Conservation (phyloP, 306 rosid genomes). For the Argentina anserina region DNA sequence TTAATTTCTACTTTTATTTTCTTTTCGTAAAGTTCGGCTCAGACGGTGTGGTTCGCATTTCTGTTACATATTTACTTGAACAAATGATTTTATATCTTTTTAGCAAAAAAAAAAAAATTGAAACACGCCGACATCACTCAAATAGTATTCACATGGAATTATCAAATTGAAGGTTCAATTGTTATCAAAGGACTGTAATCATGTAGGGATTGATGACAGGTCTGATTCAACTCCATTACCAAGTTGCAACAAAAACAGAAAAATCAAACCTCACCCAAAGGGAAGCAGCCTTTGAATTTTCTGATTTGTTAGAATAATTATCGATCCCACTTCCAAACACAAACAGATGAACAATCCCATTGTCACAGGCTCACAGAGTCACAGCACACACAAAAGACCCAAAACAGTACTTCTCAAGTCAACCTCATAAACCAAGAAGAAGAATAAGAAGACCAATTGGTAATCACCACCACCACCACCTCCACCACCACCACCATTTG, state of each 20-base stretch:
- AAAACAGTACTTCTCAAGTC: slow-evolving; percentile 1
- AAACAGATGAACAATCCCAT: neutral
- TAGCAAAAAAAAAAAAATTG: too few relatives aligned
- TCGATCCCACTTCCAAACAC: neutral
- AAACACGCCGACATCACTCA: too few relatives aligned
- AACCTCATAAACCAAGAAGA: neutral
- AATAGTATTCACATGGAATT: neutral
- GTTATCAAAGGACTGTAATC: neutral
- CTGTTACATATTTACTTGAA: too few relatives aligned
- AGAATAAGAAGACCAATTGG: neutral
- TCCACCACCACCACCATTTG: neutral
- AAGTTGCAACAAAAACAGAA: neutral
- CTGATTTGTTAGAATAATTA: neutral
- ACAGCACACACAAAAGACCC: neutral
- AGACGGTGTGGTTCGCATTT: too few relatives aligned
- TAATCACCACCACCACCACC: neutral
- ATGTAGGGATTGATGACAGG: neutral
- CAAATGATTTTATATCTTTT: too few relatives aligned
- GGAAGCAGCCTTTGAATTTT: slow-evolving; percentile 4
- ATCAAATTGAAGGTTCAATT: neutral
- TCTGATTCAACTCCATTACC: neutral
- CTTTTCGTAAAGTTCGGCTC: too few relatives aligned
- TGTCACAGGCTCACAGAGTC: too few relatives aligned
- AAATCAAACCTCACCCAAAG: neutral
- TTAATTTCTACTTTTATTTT: too few relatives aligned